Percentiles rank a stretch among this genome's conserved stretches.
Conservation (phyloP, 768 basidiomycete species). For the Kwoniella bestiolae region DNA sequence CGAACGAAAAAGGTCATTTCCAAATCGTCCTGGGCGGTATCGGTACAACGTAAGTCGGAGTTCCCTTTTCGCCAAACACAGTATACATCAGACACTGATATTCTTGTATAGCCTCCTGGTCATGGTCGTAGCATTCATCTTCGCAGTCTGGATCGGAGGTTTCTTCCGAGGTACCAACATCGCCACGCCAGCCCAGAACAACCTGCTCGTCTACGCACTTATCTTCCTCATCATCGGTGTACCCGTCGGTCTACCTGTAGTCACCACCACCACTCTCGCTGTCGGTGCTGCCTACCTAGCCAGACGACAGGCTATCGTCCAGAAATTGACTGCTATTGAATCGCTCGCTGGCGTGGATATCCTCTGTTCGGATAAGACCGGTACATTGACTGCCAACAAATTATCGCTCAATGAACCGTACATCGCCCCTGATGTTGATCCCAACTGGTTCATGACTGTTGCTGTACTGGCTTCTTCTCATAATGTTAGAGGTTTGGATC, state of each 20-base stretch:
- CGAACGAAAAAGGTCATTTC: conserved; percentile 61
- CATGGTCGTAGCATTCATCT: conserved; percentile 60
- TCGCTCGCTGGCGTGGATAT: conserved; percentile 63
- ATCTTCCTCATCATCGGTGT: conserved; percentile 62
- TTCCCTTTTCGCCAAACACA: not conserved
- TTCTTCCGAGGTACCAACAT: conserved; percentile 60
- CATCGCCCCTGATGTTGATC: conserved; percentile 54
- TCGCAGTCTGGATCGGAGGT: conserved; percentile 62
- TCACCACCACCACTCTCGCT: conserved; percentile 60
- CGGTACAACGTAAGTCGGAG: conserved; percentile 54
- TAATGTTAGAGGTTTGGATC: conserved; percentile 62
- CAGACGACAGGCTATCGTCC: conserved; percentile 61
- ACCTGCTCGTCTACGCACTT: conserved; percentile 61
- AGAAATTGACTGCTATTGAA: conserved; percentile 63
- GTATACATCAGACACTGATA: not conserved
- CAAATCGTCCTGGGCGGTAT: conserved; percentile 61
- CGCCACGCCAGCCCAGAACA: conserved; percentile 60
- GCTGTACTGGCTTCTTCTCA: conserved; percentile 63
- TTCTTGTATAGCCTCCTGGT: conserved; percentile 56
- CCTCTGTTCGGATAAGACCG: conserved; percentile 55
- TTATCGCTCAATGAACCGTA: conserved; percentile 61
- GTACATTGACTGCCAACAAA: conserved; percentile 63
- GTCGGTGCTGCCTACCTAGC: conserved; percentile 62
- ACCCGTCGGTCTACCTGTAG: conserved; percentile 63
- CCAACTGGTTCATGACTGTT: conserved; percentile 58